Conservation (phyloP, 1,284 basidiomycete genomes). For the Chalciporus sp. region DNA sequence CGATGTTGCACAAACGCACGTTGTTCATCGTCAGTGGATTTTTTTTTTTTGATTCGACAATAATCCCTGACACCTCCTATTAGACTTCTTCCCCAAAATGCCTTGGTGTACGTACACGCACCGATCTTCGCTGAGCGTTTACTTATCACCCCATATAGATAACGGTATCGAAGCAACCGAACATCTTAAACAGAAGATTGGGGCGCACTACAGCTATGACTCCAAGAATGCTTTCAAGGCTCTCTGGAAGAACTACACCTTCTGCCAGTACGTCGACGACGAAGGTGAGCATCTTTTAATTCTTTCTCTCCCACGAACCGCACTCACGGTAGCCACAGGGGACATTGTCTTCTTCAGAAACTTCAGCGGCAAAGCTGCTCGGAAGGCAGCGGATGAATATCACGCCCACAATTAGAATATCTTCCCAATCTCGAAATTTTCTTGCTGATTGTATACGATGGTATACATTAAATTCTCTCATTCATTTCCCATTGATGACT, state of each 20-base stretch:
- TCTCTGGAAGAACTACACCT: constrained; percentile 60
- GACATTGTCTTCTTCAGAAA: not conserved
- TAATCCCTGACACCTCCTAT: not conserved
- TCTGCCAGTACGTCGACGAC: constrained; percentile 74
- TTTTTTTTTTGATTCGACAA: not conserved
- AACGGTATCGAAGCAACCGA: not conserved
- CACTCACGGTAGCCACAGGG: too few relatives aligned
- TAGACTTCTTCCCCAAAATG: not conserved
- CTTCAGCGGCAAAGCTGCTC: not conserved
- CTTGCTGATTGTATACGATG: not conserved
- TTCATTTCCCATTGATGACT: not conserved
- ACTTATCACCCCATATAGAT: not conserved
- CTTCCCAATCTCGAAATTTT: not conserved
- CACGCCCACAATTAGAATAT: not conserved
- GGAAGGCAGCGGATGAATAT: not conserved
- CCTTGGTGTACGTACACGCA: not conserved
- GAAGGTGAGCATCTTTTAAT: constrained; percentile 33
- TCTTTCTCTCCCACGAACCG: too few relatives aligned
- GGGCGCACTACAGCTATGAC: constrained; percentile 52
- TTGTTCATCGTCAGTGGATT: constrained; percentile 27
- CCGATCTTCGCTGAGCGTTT: not conserved
- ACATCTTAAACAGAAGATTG: constrained; percentile 52
- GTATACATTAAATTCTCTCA: not conserved
- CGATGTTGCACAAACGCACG: constrained; percentile 48
- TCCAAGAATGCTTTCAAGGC: constrained; percentile 52